Evolutionary conservation across 768 basidiomycete genomes (phyloP), one percentile per base, ranked within the genome.

Genomic region (Krasilnikovozyma curviuscula): DNA sequence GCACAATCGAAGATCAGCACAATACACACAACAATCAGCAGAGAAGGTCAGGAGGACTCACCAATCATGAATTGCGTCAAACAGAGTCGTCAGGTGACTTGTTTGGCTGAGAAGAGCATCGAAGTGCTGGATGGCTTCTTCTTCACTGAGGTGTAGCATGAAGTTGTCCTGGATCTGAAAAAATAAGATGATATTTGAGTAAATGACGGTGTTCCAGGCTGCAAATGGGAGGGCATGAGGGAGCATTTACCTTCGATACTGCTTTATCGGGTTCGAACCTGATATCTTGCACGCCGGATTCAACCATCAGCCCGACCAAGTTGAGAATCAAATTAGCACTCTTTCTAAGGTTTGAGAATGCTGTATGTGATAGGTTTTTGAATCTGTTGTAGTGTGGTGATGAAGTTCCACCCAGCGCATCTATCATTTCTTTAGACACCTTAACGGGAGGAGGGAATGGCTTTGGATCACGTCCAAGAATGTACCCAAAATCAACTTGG

Each of bases 401-500:
- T 58, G 82, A 76, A 1, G 83, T 78, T 10, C 93, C 91, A n/a
- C 93, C 93, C 88, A 98, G 91, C 10, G 83, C 91, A 61, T 98
- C 93, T 0, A 97, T 85, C 93, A 97, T 98, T 62, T 97, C 93
- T 60, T 91, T 89, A 66, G 89, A 95, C 33, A 98, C 83, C 63
- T 98, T 98, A 55, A 97, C 89, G 12, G 88, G 83, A 6, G 93
- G 93, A 2, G 93, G 89, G 61, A 89, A 91, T 0, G 88, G 85
- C 59, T 98, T 97, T 0, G 93, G 93, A 61, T 97, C 93, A 2
- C 88, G 79, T 3, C 93, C 93, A 13, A 97, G 73, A 57, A 97
- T 97, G 65, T 95, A 98, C 2, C 93, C 91, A 59, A 97, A 98
- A 62, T 97, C 93, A 53, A 97, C 93, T 91, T n/a, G 14, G 19